Percentiles rank a stretch among this genome's conserved stretches.
These are phyloP conservation scores for Cryomyces minteri DNA, from an alignment of 495 filamentous ascomycete species.

Conservation along the genomic window DNA sequence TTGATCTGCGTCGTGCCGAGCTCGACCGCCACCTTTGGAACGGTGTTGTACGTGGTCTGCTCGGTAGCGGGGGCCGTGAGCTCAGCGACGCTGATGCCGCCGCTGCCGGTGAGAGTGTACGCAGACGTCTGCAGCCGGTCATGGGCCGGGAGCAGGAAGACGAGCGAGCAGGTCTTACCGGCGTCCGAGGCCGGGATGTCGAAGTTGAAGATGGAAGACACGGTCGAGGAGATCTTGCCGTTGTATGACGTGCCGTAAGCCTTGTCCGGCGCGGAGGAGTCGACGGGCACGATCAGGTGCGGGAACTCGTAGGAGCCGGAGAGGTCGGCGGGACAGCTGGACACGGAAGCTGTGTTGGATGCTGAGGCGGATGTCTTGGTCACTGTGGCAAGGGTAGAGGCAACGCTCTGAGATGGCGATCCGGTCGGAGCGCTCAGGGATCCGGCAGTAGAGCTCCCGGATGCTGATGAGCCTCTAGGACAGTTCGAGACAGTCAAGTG, in stretches of 20 bases:
- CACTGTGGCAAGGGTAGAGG: no score
- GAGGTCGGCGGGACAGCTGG: not conserved
- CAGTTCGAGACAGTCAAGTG: no score
- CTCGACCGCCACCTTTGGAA: not conserved
- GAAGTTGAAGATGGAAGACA: slow-evolving; percentile 19
- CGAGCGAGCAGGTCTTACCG: slow-evolving; percentile 16
- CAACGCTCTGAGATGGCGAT: no score
- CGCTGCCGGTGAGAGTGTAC: slow-evolving; percentile 7
- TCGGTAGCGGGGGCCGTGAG: slow-evolving; percentile 9
- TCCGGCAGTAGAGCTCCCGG: no score
- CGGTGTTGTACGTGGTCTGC: slow-evolving; percentile 9
- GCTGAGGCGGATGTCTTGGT: not conserved
- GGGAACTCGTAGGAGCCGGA: slow-evolving; percentile 4
- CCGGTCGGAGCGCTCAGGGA: no score
- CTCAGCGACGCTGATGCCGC: slow-evolving; percentile 12
- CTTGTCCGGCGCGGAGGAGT: slow-evolving; percentile 7
- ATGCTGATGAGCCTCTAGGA: no score
- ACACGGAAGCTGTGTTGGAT: not conserved
- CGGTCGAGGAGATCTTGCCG: slow-evolving; percentile 6
- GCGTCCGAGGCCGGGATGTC: slow-evolving; percentile 10
- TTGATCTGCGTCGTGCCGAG: slow-evolving; percentile 3
- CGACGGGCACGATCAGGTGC: slow-evolving; percentile 16
- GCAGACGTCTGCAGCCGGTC: slow-evolving; percentile 7
- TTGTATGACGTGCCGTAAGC: slow-evolving; percentile 13
- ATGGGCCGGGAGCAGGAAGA: slow-evolving; percentile 14